Evolutionary conservation across 2,329 filamentous ascomycete species (phyloP).

Genomic region (Alternaria sp.): DNA sequence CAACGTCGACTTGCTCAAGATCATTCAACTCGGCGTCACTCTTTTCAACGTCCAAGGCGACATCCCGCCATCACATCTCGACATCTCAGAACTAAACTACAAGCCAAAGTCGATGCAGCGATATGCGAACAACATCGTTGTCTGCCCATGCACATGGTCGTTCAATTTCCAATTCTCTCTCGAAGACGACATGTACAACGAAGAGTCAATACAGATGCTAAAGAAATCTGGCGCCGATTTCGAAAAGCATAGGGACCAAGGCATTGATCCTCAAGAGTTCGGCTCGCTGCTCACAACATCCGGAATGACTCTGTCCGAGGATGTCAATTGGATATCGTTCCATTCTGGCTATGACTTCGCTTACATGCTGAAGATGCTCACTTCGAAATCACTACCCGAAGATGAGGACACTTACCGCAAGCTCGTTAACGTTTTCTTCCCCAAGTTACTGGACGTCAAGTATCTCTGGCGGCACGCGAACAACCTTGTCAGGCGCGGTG

Average conservation of each 20-base stretch:
- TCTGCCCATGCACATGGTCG: slow-evolving; percentile 91
- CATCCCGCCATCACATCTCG: slow-evolving; percentile 75
- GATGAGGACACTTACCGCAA: slow-evolving; percentile 90
- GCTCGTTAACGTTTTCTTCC: slow-evolving; percentile 91
- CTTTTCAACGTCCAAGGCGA: slow-evolving; percentile 92
- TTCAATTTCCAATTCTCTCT: slow-evolving; percentile 99
- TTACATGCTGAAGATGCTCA: slow-evolving; percentile 93
- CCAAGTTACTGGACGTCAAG: slow-evolving; percentile 93
- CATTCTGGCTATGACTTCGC: slow-evolving; percentile 99
- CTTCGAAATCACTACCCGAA: slow-evolving; percentile 81
- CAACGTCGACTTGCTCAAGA: slow-evolving; percentile 96
- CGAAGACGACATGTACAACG: slow-evolving; percentile 96
- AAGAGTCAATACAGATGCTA: slow-evolving; percentile 90
- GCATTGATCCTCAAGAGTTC: slow-evolving; percentile 90
- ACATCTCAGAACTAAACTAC: slow-evolving; percentile 54
- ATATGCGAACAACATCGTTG: slow-evolving; percentile 62
- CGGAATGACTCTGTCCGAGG: slow-evolving; percentile 84
- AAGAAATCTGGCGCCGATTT: slow-evolving; percentile 95
- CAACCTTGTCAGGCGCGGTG: slow-evolving; percentile 65
- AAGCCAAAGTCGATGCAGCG: slow-evolving; percentile 56
- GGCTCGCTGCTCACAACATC: slow-evolving; percentile 90
- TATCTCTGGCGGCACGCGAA: slow-evolving; percentile 92
- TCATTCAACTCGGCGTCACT: slow-evolving; percentile 95
- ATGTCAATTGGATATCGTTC: slow-evolving; percentile 96
- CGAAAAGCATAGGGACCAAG: slow-evolving; percentile 79